Percentiles rank a stretch among this genome's conserved stretches.
Conservation (phyloP, 169 alveolate genomes). For the Cryptosporidium andersoni region DNA sequence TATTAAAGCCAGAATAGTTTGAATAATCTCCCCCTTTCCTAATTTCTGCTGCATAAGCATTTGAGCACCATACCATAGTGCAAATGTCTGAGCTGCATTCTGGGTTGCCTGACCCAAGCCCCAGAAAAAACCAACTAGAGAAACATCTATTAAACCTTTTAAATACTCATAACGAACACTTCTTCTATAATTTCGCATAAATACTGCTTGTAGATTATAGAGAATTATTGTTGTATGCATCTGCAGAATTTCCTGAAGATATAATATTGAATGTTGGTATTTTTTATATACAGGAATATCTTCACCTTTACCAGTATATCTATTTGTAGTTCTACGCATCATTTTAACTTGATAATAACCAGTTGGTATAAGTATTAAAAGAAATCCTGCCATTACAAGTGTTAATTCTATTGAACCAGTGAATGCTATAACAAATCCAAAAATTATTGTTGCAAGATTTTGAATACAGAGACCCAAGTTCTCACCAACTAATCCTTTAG, state of each 20-base stretch:
- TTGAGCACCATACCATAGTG: constrained; percentile 55
- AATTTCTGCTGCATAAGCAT: constrained; percentile 39
- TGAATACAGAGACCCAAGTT: constrained; percentile 57
- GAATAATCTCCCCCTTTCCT: constrained; percentile 38
- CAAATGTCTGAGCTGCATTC: constrained; percentile 59
- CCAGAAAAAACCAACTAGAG: constrained; percentile 41
- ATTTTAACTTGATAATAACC: constrained; percentile 57
- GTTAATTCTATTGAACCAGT: constrained; percentile 47
- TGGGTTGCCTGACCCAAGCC: constrained; percentile 66
- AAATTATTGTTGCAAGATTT: constrained; percentile 36
- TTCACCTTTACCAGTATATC: constrained; percentile 1
- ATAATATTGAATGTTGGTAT: constrained; percentile 12
- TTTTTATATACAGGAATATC: not conserved
- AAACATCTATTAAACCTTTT: constrained; percentile 36
- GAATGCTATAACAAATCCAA: constrained; percentile 49
- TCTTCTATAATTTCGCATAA: constrained; percentile 30
- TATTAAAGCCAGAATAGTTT: constrained; percentile 23
- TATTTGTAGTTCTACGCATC: constrained; percentile 28
- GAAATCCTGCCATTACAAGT: constrained; percentile 17
- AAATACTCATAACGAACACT: constrained; percentile 55
- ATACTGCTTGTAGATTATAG: constrained; percentile 18
- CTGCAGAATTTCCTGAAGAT: constrained; percentile 51
- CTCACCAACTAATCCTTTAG: constrained; percentile 61
- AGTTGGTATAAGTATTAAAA: constrained; percentile 42
- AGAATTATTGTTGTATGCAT: constrained; percentile 54